Conservation (phyloP, 2,329 filamentous ascomycete genomes). For the Orbilia blumenaviensis region DNA sequence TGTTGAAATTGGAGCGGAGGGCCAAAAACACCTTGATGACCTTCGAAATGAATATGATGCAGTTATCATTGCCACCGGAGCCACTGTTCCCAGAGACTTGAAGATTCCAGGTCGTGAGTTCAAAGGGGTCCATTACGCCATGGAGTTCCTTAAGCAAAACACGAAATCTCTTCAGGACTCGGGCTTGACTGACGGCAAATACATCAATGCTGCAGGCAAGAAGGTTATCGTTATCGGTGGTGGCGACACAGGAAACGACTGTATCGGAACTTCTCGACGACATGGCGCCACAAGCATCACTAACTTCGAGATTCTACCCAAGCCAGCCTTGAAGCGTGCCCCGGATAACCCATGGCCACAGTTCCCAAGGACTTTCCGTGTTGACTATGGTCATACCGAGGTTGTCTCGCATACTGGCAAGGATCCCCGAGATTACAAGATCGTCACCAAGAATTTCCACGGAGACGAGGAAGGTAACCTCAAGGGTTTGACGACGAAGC, state of each 20-base stretch:
- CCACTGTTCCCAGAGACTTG: constrained; percentile 90
- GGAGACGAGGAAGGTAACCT: constrained; percentile 86
- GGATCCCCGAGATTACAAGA: constrained; percentile 95
- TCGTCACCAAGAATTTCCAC: constrained; percentile 97
- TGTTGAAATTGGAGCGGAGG: constrained; percentile 78
- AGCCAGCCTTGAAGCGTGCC: constrained; percentile 88
- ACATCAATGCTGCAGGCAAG: constrained; percentile 95
- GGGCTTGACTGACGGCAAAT: constrained; percentile 79
- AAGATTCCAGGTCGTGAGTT: constrained; percentile 89
- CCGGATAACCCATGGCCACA: constrained; percentile 97
- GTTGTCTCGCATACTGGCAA: constrained; percentile 96
- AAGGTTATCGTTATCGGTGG: constrained; percentile 95
- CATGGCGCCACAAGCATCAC: constrained; percentile 94
- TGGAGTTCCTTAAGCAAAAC: constrained; percentile 96
- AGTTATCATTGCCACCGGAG: constrained; percentile 89
- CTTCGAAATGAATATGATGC: constrained; percentile 79
- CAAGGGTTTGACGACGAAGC: constrained; percentile 94
- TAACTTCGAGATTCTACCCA: constrained; percentile 95
- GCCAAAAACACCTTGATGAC: constrained; percentile 65
- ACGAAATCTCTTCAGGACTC: constrained; percentile 97
- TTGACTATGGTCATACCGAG: constrained; percentile 97
- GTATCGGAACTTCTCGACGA: constrained; percentile 93
- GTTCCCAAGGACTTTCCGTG: constrained; percentile 96
- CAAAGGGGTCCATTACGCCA: constrained; percentile 91
- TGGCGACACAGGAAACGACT: constrained; percentile 97